Evolutionary conservation across 495 filamentous ascomycete species (phyloP).

Genomic region (Staphylotrichum tortipilum): DNA sequence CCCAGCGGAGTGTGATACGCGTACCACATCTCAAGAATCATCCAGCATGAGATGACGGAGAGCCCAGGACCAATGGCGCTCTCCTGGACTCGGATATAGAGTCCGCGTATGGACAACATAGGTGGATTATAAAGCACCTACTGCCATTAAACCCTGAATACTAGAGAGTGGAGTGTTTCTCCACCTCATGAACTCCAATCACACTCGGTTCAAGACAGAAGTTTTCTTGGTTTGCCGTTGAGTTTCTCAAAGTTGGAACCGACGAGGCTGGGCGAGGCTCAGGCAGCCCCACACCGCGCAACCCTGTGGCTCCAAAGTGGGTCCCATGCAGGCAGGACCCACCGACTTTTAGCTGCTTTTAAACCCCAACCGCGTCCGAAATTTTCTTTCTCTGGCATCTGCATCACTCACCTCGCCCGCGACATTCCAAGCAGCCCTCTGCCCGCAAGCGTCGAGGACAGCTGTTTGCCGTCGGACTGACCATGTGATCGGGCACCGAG

Average conservation of each 20-base stretch:
- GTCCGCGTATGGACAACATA: no score
- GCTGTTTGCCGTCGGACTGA: not conserved
- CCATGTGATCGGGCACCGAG: conserved; percentile 8
- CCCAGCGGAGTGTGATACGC: no score
- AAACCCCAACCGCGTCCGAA: conserved; percentile 1
- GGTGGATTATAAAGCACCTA: no score
- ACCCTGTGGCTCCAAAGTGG: not conserved
- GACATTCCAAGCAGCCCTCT: not conserved
- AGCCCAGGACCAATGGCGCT: no score
- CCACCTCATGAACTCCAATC: no score
- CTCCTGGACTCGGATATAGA: no score
- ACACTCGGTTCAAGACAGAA: no score
- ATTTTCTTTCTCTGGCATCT: not conserved
- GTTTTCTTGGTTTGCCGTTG: no score
- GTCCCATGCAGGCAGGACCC: not conserved
- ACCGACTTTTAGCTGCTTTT: not conserved
- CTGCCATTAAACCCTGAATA: no score
- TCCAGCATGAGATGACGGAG: no score
- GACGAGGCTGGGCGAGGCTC: not conserved
- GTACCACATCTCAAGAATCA: no score
- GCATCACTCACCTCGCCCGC: conserved; percentile 2
- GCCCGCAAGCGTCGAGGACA: not conserved
- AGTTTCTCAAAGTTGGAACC: not conserved
- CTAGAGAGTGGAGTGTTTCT: no score
- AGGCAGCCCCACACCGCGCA: not conserved